Base-by-base conservation (phyloP, 352 stramenopile species). In the Aphanomyces invadans region DNA sequence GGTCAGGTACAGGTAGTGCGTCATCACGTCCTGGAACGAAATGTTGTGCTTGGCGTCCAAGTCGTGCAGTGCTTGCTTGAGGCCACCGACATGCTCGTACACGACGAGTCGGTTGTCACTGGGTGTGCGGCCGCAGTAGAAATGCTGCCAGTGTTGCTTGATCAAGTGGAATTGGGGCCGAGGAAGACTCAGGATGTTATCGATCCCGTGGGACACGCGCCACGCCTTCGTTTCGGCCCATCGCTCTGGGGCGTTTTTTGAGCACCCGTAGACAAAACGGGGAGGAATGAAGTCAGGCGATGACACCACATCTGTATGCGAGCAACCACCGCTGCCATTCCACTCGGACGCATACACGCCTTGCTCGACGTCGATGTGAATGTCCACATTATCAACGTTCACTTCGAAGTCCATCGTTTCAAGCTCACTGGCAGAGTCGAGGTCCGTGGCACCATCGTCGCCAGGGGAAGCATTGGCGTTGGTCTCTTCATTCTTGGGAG, bases 1-100 rank as follows among this genome's bases (percentile, higher is more conserved):
- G 32, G 60, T 67, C 17, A 67, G 12, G 49, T 57, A 67, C n/a
- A 67, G 29, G 49, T 67, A 67, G 33, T 67, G 60, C 12, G 60
- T 51, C 60, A 67, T 67, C 29, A 67, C 60, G 23, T 67, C 60
- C 9, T 49, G n/a, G 32, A 67, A 67, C 23, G 60, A 44, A 42
- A 67, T 57, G 25, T 59, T 49, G 49, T 67, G 60, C 33, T 57
- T 28, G 1, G 23, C 12, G 5, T 67, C 46, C 4, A 67, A 44
- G 23, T 21, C 49, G 17, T 7, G 23, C 10, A 67, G 46, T 28
- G 60, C 60, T 4, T 57, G 48, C 28, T 67, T 67, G 19, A 67
- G 33, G 9, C 60, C 60, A 15, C 60, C 60, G 1, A 67, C 60
- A 23, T 67, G 60, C 49, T 67, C 60, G 21, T 67, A 67, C 15